Evolutionary conservation across 129 eudicot genomes (phyloP), one percentile per base, ranked within the genome.

Genomic region (Calendula officinalis): DNA sequence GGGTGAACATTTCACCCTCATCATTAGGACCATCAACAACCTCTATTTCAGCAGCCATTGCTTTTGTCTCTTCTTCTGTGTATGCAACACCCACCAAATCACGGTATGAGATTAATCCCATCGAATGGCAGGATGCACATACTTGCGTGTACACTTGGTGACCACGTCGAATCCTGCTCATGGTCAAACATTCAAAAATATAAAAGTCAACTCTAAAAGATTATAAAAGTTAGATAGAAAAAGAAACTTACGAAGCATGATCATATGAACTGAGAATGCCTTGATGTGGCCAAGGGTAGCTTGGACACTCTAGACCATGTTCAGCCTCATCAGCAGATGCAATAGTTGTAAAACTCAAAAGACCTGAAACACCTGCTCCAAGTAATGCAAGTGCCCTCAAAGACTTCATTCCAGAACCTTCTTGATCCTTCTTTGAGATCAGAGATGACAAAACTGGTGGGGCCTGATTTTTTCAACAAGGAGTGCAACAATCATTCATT

Each of bases 41-140:
- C 82, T 89, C 96, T 37, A 89, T 89, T 70, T 90, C 97, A 33
- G 97, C 97, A 45, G 97, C 97, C 95, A 90, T 83, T 40, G 89
- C 95, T 68, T 90, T 90, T 8, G 84, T 79, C 75, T 90, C 95
- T 72, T 90, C 97, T 77, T 90, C 97, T 9, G 97, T 90, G 56
- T 90, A 90, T 14, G 97, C 95, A 67, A 90, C 97, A 71, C 95
- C 97, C 51, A 90, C 91, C 67, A 90, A 79, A 52, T 90, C 97
- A 75, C 97, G 88, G 35, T 86, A 90, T 5, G 97, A 90, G 57
- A 90, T 77, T 8, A 90, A 73, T 15, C 91, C 85, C 97, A 86
- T 86, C 14, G 97, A 90, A 74, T 90, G 97, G 74, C 95, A 90
- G 33, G 97, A 86, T 60, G 95, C 97, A 76, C 97, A 90, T 11